A percentile compares a stretch with the other conserved stretches of the same genome.
Evolutionary conservation across 2,329 filamentous ascomycete species (phyloP).

Genomic region (Stagonosporopsis tanaceti): DNA sequence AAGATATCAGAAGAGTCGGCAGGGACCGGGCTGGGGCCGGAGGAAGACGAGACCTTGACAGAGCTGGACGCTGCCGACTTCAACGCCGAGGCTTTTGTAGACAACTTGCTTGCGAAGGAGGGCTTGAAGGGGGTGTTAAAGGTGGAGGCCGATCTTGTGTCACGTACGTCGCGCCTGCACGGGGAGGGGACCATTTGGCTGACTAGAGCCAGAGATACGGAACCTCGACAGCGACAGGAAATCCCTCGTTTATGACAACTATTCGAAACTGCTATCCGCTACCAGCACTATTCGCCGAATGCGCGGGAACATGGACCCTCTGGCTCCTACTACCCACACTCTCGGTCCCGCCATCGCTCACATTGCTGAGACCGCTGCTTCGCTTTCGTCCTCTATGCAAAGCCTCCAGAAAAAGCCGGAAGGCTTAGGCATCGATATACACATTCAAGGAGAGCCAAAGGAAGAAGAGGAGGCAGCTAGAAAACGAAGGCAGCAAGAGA

Average conservation of each 20-base stretch:
- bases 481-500: slow-evolving; percentile 58
- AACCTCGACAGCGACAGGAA: slow-evolving; percentile 96
- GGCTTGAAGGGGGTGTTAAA: slow-evolving; percentile 73
- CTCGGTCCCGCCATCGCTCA: slow-evolving; percentile 77
- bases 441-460: slow-evolving; percentile 28
- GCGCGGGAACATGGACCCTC: slow-evolving; percentile 80
- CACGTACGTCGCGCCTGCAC: slow-evolving; percentile 43
- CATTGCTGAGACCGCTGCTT: slow-evolving; percentile 69
- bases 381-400: slow-evolving; percentile 51
- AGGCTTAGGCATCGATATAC: slow-evolving; percentile 38
- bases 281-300: slow-evolving; percentile 95
- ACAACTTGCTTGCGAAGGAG: slow-evolving; percentile 66
- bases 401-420: slow-evolving; percentile 32
- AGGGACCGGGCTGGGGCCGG: slow-evolving; percentile 43
- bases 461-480: slow-evolving; percentile 38
- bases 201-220: slow-evolving; percentile 69
- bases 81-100: slow-evolving; percentile 73
- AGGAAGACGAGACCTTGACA: slow-evolving; percentile 65
- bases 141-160: slow-evolving; percentile 73
- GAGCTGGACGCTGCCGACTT: slow-evolving; percentile 81
- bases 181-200: not conserved
- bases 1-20: slow-evolving; percentile 45
- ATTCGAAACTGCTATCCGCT: slow-evolving; percentile 94
- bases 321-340: slow-evolving; percentile 76
- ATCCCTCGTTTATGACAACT: slow-evolving; percentile 97